Conservation (phyloP, 225 moss, liverwort and hornwort species). For the Asterella californica region DNA sequence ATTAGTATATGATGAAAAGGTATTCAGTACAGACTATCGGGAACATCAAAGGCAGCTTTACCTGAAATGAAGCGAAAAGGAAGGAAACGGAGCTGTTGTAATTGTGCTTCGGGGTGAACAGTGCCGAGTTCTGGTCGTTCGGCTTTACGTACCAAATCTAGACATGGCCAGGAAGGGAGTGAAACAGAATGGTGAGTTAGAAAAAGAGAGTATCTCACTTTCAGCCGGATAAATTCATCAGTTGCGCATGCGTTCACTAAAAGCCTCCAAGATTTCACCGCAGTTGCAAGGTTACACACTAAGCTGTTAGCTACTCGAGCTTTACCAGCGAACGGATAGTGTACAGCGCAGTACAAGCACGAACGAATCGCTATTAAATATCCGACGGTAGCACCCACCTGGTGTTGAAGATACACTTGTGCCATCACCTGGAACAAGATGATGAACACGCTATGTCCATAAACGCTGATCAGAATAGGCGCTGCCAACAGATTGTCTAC, state of each 20-base stretch:
- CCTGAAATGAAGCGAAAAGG: constrained; percentile 40
- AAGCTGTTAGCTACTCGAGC: background rate
- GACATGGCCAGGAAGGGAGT: background rate
- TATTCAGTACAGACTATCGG: background rate
- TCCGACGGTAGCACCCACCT: constrained; percentile 6
- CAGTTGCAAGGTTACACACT: no score
- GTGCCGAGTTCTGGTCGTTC: constrained; percentile 3
- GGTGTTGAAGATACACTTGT: constrained; percentile 41
- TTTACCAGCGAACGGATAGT: background rate
- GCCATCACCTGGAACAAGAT: constrained; percentile 36
- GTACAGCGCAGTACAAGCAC: background rate
- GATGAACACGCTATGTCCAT: constrained; percentile 32
- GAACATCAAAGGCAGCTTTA: background rate
- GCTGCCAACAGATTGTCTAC: constrained; percentile 36
- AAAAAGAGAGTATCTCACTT: no score
- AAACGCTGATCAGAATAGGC: constrained; percentile 36
- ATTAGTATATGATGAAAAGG: no score
- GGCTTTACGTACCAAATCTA: constrained; percentile 37
- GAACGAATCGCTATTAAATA: no score
- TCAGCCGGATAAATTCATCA: no score
- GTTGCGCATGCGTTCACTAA: no score
- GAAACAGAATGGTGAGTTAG: background rate
- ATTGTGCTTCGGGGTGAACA: constrained; percentile 23
- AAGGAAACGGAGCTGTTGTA: constrained; percentile 41
- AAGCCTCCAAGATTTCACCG: no score